These are phyloP conservation scores for Basidiobolus meristosporus DNA, from an alignment of 371 early-diverging fungal species.

Conservation along the genomic window DNA sequence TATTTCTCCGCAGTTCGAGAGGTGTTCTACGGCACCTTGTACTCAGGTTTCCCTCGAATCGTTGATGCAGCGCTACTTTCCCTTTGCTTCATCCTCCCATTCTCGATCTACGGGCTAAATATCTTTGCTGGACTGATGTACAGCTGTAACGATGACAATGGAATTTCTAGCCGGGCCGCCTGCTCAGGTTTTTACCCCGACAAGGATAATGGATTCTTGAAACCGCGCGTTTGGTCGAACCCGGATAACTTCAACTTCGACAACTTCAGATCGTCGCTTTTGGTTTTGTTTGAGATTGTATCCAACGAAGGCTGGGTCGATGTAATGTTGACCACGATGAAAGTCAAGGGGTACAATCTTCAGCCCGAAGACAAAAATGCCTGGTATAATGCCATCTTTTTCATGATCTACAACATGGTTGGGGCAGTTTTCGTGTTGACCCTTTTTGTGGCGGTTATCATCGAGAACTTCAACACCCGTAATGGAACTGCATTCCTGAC, in stretches of 20 bases:
- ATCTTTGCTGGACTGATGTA: constrained; percentile 34
- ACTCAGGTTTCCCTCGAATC: constrained; percentile 31
- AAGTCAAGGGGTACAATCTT: constrained; percentile 7
- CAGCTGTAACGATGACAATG: constrained; percentile 38
- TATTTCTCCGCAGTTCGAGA: constrained; percentile 35
- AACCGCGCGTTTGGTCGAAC: constrained; percentile 45
- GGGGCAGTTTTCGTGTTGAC: constrained; percentile 41
- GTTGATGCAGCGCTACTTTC: constrained; percentile 30
- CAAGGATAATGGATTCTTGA: constrained; percentile 10
- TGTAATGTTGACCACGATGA: constrained; percentile 33
- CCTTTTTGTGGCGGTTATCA: constrained; percentile 45
- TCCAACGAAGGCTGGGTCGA: constrained; percentile 56
- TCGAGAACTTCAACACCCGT: constrained; percentile 37
- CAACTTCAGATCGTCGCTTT: constrained; percentile 26
- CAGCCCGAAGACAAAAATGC: constrained; percentile 5
- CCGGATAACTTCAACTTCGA: constrained; percentile 48
- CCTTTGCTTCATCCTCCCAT: constrained; percentile 35
- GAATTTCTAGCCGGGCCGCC: constrained; percentile 1
- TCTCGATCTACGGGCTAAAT: constrained; percentile 43
- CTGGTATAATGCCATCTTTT: constrained; percentile 34
- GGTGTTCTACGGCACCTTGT: constrained; percentile 23
- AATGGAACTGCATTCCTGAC: constrained; percentile 45
- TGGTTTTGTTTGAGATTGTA: constrained; percentile 40
- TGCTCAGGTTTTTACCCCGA: constrained; percentile 19
- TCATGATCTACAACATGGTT: constrained; percentile 38